Percentiles rank a stretch among this genome's conserved stretches.
Conservation (phyloP, 352 stramenopile species). For the Blastocystis sp. region DNA sequence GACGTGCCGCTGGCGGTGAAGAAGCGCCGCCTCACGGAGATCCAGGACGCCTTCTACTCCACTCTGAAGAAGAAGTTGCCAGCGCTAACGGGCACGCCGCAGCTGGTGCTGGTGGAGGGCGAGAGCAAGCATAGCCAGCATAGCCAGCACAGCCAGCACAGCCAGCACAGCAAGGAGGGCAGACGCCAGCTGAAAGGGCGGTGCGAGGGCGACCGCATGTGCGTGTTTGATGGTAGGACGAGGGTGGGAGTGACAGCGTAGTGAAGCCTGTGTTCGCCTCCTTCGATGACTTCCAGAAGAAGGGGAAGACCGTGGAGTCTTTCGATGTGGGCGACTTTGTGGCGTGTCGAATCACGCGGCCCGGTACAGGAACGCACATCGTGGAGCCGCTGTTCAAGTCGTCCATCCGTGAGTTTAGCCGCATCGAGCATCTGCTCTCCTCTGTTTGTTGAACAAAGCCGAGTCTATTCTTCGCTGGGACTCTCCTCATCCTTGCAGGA, state of each 20-base stretch:
- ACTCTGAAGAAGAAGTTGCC: constrained; percentile 85
- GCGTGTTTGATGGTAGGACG: constrained; percentile 65
- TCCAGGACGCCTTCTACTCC: constrained; percentile 88
- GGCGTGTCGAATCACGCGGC: constrained; percentile 11
- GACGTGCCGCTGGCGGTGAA: constrained; percentile 90
- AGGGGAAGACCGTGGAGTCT: constrained; percentile 71
- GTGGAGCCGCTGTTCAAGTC: constrained; percentile 65
- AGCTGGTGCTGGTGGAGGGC: constrained; percentile 92
- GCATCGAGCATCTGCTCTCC: not conserved
- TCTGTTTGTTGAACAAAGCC: constrained; percentile 17
- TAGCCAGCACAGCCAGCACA: no score
- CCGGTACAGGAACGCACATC: constrained; percentile 45
- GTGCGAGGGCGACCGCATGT: constrained; percentile 78
- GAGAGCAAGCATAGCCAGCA: constrained; percentile 72
- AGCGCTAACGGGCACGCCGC: constrained; percentile 84
- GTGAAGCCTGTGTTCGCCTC: constrained; percentile 21
- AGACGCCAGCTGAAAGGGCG: constrained; percentile 80
- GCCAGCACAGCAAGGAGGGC: constrained; percentile 71
- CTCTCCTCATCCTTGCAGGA: constrained; percentile 33
- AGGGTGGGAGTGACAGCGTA: not conserved
- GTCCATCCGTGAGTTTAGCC: constrained; percentile 18
- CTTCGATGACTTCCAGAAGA: not conserved
- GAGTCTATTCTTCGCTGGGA: constrained; percentile 25
- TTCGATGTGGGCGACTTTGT: constrained; percentile 40
- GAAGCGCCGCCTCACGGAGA: constrained; percentile 86